Evolutionary conservation across 768 basidiomycete species (phyloP).

Genomic region (Amanita muscaria): DNA sequence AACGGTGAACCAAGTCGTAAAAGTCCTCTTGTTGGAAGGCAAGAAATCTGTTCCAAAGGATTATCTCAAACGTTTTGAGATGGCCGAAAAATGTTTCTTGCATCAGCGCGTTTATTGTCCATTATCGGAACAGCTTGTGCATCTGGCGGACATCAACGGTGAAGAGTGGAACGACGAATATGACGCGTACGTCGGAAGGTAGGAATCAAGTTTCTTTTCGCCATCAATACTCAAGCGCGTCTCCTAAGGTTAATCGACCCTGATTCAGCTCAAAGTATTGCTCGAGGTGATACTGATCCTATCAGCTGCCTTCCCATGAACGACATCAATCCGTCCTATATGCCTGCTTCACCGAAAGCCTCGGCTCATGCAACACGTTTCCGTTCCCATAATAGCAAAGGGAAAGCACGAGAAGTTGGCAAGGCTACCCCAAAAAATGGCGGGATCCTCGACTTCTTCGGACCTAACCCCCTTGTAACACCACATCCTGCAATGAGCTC

Average conservation of each 20-base stretch:
- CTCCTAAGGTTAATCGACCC: constrained; percentile 52
- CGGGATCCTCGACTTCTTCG: constrained; percentile 55
- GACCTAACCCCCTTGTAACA: constrained; percentile 28
- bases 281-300: constrained; percentile 64
- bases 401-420: constrained; percentile 32
- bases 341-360: constrained; percentile 43
- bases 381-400: constrained; percentile 34
- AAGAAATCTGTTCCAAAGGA: constrained; percentile 70
- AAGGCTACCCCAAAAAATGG: constrained; percentile 11
- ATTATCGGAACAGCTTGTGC: constrained; percentile 48
- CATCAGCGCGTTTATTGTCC: constrained; percentile 94
- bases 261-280: constrained; percentile 54
- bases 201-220: constrained; percentile 15
- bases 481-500: not conserved
- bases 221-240: constrained; percentile 3
- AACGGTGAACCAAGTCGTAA: constrained; percentile 77
- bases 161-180: constrained; percentile 48
- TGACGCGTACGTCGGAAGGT: constrained; percentile 73
- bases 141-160: constrained; percentile 50
- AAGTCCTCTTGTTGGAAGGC: constrained; percentile 69
- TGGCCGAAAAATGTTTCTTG: constrained; percentile 88
- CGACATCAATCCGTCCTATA: constrained; percentile 68
- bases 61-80: constrained; percentile 66
- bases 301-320: constrained; percentile 57
- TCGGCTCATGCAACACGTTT: constrained; percentile 17